A percentile compares a stretch with the other conserved stretches of the same genome.
Evolutionary conservation across 2,329 filamentous ascomycete species (phyloP).

Genomic region (Sporothrix humicola): DNA sequence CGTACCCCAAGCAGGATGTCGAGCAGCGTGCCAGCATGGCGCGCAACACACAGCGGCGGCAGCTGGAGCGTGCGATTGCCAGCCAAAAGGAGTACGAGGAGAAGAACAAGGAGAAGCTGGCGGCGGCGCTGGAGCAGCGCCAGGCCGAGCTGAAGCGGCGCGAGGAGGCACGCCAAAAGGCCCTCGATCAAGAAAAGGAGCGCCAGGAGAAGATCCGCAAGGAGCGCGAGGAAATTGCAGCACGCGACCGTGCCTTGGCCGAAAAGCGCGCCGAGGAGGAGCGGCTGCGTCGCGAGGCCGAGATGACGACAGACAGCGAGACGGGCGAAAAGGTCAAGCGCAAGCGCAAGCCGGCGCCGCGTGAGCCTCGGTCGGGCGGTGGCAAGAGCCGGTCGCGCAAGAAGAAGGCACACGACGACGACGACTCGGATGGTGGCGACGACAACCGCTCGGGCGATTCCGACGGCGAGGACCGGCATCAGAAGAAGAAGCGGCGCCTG

Average conservation of each 20-base stretch:
- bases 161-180: constrained; percentile 75
- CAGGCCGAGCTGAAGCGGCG: constrained; percentile 79
- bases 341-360: constrained; percentile 66
- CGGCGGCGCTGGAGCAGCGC: constrained; percentile 77
- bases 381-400: constrained; percentile 47
- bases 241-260: constrained; percentile 74
- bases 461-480: constrained; percentile 57
- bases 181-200: constrained; percentile 72
- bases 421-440: constrained; percentile 62
- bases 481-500: constrained; percentile 66
- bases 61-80: constrained; percentile 83
- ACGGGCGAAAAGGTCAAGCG: constrained; percentile 81
- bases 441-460: constrained; percentile 42
- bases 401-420: constrained; percentile 47
- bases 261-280: constrained; percentile 75
- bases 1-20: constrained; percentile 87
- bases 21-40: constrained; percentile 98
- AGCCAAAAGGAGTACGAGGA: constrained; percentile 91
- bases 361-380: constrained; percentile 44
- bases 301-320: constrained; percentile 80
- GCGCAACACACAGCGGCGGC: constrained; percentile 89
- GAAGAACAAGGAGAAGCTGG: constrained; percentile 86
- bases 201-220: constrained; percentile 81
- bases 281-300: constrained; percentile 69
- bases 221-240: constrained; percentile 80